Evolutionary conservation across 768 basidiomycete genomes (phyloP).

Genomic region (Psilocybe subaeruginosa): DNA sequence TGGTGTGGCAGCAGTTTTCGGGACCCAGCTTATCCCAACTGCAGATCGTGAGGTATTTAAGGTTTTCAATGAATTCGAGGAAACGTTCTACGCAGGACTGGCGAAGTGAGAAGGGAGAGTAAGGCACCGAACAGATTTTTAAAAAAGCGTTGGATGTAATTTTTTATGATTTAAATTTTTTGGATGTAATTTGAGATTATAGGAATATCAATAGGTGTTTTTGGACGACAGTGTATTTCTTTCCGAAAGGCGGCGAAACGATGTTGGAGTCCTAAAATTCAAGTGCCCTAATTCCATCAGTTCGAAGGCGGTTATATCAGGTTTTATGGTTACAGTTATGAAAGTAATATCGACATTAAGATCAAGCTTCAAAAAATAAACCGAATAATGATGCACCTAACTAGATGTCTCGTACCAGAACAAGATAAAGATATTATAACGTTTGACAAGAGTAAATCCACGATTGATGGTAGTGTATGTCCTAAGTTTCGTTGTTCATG

Average conservation of each 20-base stretch:
- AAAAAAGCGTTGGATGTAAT: not conserved
- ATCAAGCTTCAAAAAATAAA: not conserved
- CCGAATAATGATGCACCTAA: not conserved
- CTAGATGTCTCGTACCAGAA: not conserved
- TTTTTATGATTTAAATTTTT: not conserved
- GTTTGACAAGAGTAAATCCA: no score
- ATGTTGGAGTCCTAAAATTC: no score
- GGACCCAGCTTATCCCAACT: slow-evolving; percentile 19
- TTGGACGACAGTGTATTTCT: no score
- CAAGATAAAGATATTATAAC: not conserved
- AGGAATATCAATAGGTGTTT: not conserved
- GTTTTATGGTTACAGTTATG: no score
- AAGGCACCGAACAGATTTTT: no score
- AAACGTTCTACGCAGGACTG: not conserved
- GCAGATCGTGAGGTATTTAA: not conserved
- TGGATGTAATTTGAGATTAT: not conserved
- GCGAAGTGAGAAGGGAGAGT: not conserved
- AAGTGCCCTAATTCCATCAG: no score
- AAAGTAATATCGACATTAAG: not conserved
- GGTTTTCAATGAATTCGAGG: not conserved
- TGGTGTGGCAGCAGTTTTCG: slow-evolving; percentile 31
- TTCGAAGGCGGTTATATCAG: no score
- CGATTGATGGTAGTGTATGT: no score
- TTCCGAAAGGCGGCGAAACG: no score
- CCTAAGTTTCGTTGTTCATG: not conserved